These are phyloP conservation scores for Codiaeum variegatum DNA, from an alignment of 441 rosid species.

Conservation along the genomic window DNA sequence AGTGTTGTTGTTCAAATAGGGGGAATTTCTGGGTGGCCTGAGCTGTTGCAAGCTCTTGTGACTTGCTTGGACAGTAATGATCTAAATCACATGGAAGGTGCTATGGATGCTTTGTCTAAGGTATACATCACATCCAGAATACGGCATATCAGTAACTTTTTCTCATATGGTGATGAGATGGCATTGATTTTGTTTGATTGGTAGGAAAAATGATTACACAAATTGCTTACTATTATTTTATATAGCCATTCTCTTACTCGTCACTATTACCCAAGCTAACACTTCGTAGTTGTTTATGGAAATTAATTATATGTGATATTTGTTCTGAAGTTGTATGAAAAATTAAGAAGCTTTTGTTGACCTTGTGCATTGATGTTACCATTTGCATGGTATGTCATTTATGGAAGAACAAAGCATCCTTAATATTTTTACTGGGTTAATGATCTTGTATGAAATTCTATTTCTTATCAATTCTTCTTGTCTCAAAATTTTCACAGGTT, in stretches of 20 bases:
- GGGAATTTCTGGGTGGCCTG: constrained; percentile 84
- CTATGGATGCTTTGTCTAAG: constrained; percentile 99
- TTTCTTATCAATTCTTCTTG: neutral
- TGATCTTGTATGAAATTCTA: neutral
- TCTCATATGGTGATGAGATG: constrained; percentile 9
- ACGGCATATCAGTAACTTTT: constrained; percentile 1
- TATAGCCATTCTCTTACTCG: neutral
- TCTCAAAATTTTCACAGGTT: neutral
- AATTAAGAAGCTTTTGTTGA: neutral
- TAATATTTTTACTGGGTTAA: neutral
- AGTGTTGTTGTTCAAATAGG: constrained; percentile 80
- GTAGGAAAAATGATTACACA: neutral
- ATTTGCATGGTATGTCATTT: neutral
- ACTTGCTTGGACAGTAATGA: constrained; percentile 90
- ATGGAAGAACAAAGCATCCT: neutral
- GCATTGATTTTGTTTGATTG: neutral
- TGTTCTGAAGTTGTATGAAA: neutral
- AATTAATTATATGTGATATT: neutral
- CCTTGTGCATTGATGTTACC: neutral
- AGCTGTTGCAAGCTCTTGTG: constrained; percentile 82
- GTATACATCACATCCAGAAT: constrained; percentile 33
- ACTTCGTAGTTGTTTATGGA: neutral
- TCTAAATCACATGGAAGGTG: constrained; percentile 93
- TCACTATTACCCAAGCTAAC: neutral
- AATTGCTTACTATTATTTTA: neutral